Conservation (phyloP, 1,284 basidiomycete genomes). For the Cutaneotrichosporon mucoides region DNA sequence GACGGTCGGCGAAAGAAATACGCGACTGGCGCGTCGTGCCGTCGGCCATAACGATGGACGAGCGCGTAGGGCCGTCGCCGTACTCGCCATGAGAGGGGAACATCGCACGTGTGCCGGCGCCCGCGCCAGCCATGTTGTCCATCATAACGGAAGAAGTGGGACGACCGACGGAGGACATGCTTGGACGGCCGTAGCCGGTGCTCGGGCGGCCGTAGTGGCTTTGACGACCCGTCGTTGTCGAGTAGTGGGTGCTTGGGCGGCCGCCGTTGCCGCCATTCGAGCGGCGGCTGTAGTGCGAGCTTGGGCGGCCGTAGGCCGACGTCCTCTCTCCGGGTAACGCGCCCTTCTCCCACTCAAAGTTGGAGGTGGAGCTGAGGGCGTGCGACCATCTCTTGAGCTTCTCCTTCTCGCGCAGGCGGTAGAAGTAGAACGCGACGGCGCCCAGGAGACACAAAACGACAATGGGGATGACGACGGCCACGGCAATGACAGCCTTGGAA, state of each 20-base stretch:
- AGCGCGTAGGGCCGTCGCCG: constrained; percentile 29
- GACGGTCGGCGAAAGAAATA: constrained; percentile 46
- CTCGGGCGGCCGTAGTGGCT: constrained; percentile 40
- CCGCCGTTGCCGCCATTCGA: background rate
- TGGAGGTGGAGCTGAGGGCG: constrained; percentile 41
- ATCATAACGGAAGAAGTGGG: constrained; percentile 42
- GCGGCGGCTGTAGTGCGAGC: constrained; percentile 16
- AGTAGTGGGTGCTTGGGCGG: constrained; percentile 56
- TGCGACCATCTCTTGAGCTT: constrained; percentile 64
- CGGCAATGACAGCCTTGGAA: constrained; percentile 66
- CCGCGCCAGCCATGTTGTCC: constrained; percentile 60
- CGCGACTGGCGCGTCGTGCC: constrained; percentile 44
- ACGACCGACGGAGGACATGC: constrained; percentile 29
- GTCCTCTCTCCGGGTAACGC: constrained; percentile 45
- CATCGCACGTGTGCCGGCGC: constrained; percentile 53
- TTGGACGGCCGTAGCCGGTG: constrained; percentile 20
- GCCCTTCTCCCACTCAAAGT: constrained; percentile 47
- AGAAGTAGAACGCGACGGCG: constrained; percentile 54
- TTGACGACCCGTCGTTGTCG: constrained; percentile 46
- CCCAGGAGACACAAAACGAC: constrained; percentile 54
- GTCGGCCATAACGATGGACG: constrained; percentile 58
- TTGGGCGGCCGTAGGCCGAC: constrained; percentile 74
- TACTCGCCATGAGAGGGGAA: constrained; percentile 29
- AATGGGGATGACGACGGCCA: constrained; percentile 70
- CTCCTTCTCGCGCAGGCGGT: constrained; percentile 57